Conservation (phyloP, 495 filamentous ascomycete species). For the Aspergillus biplanus region DNA sequence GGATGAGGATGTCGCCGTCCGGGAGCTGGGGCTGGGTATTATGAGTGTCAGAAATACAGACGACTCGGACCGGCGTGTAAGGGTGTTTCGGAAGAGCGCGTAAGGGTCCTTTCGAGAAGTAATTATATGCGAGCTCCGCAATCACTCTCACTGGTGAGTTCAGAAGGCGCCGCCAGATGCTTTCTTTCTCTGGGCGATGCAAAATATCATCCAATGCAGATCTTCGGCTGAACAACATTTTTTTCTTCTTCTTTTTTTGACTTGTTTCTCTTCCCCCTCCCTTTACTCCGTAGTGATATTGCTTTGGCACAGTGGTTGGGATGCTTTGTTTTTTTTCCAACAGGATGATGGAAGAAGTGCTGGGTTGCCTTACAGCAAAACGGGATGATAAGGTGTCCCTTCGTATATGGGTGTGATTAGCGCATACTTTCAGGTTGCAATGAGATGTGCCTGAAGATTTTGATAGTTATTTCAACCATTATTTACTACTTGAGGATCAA, state of each 20-base stretch:
- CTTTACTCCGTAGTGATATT: too few species aligned
- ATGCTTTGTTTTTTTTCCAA: too few species aligned
- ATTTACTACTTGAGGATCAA: background rate
- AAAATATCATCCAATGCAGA: slow-evolving; percentile 9
- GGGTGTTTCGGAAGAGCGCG: background rate
- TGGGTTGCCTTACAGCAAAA: too few species aligned
- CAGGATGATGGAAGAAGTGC: too few species aligned
- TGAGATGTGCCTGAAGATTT: too few species aligned
- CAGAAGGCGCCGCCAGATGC: slow-evolving; percentile 1
- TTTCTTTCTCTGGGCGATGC: slow-evolving; percentile 11
- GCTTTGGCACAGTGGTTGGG: too few species aligned
- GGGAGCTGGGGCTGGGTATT: slow-evolving; percentile 60
- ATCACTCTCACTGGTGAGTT: slow-evolving; percentile 2
- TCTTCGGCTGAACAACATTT: background rate
- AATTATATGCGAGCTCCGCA: slow-evolving; percentile 6
- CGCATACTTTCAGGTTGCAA: too few species aligned
- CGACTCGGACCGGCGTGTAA: slow-evolving; percentile 55
- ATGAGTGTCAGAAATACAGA: slow-evolving; percentile 82
- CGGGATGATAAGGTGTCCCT: too few species aligned
- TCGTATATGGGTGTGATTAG: too few species aligned
- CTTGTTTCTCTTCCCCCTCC: too few species aligned
- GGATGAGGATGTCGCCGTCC: slow-evolving; percentile 72
- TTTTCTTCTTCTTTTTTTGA: background rate
- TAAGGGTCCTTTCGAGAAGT: background rate
- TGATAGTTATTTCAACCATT: too few species aligned